Evolutionary conservation across 306 rosid species (phyloP).

Genomic region (Glycyrrhiza uralensis): DNA sequence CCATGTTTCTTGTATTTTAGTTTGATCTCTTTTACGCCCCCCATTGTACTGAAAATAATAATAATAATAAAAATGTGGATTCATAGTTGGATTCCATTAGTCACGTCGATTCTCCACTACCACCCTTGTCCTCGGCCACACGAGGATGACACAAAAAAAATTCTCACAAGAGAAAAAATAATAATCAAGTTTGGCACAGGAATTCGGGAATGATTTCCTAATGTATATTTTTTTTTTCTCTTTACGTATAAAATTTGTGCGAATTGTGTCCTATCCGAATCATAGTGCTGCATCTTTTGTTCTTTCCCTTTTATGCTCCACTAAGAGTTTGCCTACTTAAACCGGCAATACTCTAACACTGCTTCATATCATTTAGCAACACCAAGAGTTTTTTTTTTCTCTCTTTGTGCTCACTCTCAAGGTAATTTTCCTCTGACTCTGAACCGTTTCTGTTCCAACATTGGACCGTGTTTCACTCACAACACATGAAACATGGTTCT

Average conservation of each 20-base stretch:
- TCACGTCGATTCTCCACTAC: conserved; percentile 35
- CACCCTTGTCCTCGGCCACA: conserved; percentile 6
- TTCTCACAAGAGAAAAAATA: background rate
- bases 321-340: conserved; percentile 2
- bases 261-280: background rate
- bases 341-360: background rate
- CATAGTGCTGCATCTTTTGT: background rate
- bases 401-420: background rate
- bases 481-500: background rate
- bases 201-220: background rate
- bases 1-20: background rate
- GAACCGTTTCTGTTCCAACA: background rate
- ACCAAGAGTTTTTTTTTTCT: background rate
- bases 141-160: background rate
- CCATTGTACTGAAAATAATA: background rate
- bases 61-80: conserved; percentile 34
- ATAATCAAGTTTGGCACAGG: background rate
- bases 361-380: background rate
- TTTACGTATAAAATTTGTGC: background rate
- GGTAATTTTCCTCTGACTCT: conserved; percentile 5
- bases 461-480: background rate
- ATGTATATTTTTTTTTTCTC: too few relatives aligned
- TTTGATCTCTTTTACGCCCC: background rate
- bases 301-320: background rate
- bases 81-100: conserved; percentile 51